Percentiles rank a stretch among this genome's conserved stretches.
Conservation (phyloP, 768 basidiomycete genomes). For the Mycena venus region DNA sequence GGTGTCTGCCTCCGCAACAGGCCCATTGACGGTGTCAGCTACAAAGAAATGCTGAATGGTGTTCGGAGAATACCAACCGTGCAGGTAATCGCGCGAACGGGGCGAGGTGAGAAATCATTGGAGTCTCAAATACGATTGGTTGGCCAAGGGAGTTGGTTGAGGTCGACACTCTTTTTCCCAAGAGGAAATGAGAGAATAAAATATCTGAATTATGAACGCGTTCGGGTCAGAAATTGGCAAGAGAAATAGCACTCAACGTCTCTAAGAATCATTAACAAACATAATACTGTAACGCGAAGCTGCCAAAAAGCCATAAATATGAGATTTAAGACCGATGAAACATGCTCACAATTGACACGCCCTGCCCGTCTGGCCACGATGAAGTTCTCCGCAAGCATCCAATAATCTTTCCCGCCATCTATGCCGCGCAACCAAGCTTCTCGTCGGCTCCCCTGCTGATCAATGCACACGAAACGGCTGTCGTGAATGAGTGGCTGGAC, state of each 20-base stretch:
- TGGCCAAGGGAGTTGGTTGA: too few species aligned
- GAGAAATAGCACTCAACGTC: not conserved
- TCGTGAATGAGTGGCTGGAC: not conserved
- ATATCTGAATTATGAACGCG: not conserved
- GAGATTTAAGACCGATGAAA: not conserved
- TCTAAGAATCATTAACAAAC: not conserved
- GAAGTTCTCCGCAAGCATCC: not conserved
- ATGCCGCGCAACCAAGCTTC: not conserved
- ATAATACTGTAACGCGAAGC: not conserved
- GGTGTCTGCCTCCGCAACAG: too few species aligned
- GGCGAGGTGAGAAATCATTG: too few species aligned
- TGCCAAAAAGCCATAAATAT: not conserved
- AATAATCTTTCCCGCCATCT: not conserved
- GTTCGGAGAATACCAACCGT: too few species aligned
- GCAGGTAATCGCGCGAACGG: too few species aligned
- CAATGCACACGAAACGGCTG: not conserved
- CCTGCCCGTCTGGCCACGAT: not conserved
- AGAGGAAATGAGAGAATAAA: not conserved
- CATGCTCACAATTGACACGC: not conserved
- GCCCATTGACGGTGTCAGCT: too few species aligned
- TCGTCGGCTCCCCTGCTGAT: not conserved
- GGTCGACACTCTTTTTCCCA: too few species aligned
- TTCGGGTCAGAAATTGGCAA: not conserved
- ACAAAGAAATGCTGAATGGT: too few species aligned
- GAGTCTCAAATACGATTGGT: too few species aligned